phyloP scores from a whole-genome alignment of 768 basidiomycete species.

The Tricholoma flavovirens region DNA sequence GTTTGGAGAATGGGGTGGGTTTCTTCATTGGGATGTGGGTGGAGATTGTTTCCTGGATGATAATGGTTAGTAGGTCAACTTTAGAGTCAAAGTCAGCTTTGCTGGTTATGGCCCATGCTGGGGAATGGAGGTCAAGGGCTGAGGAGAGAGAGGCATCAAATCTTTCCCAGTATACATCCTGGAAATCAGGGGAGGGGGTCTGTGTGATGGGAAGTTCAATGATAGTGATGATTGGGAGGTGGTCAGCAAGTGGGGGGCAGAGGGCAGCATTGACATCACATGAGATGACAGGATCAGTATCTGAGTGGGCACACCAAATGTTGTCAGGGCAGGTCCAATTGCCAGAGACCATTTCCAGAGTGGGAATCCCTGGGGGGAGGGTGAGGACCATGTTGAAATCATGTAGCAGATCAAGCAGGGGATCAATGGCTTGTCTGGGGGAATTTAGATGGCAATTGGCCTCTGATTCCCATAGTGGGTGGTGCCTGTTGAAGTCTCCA shows the following conservation, averaged over 20 bases:
- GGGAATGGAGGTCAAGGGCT: background rate
- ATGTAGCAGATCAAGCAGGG: background rate
- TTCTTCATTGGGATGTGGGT: slow-evolving; percentile 2
- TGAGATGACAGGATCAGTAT: slow-evolving; percentile 5
- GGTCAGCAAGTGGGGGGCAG: slow-evolving; percentile 22
- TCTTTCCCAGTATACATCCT: slow-evolving; percentile 15
- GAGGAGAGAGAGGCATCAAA: background rate
- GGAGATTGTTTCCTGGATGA: slow-evolving; percentile 9
- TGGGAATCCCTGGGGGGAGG: too few species aligned
- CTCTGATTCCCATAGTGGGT: background rate
- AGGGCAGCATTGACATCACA: slow-evolving; percentile 17
- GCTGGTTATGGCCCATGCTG: background rate
- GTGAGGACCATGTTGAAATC: background rate
- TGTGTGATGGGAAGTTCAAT: slow-evolving; percentile 13
- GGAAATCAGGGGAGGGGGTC: slow-evolving; percentile 14
- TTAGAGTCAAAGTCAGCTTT: slow-evolving; percentile 2
- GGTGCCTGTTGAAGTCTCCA: background rate
- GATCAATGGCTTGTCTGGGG: background rate
- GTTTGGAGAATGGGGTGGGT: slow-evolving; percentile 13
- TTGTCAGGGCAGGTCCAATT: background rate
- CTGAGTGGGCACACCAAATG: background rate
- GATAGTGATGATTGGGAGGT: slow-evolving; percentile 24
- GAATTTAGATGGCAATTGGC: background rate
- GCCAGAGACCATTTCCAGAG: background rate
- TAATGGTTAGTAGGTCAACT: background rate